Conservation (phyloP, 2,329 filamentous ascomycete species). For the Aspergillus unguis region DNA sequence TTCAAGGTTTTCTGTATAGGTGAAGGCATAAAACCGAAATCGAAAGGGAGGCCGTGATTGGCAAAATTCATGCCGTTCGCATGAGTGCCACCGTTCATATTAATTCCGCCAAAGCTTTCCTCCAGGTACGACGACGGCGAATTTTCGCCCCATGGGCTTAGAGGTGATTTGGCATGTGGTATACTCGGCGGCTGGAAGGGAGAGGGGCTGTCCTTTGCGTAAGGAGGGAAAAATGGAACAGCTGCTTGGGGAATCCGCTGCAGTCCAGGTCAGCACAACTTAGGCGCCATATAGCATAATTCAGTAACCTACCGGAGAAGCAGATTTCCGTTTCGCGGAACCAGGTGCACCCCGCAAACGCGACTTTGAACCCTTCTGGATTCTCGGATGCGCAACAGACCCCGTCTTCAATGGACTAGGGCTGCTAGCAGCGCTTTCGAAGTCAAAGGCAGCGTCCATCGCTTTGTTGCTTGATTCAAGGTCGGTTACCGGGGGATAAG, state of each 20-base stretch:
- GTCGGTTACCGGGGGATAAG: conserved; percentile 34
- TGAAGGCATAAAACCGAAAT: conserved; percentile 36
- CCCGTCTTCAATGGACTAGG: conserved; percentile 41
- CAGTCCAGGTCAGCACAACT: conserved; percentile 10
- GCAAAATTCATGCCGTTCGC: conserved; percentile 39
- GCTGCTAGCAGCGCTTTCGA: conserved; percentile 48
- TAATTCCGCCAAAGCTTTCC: conserved; percentile 46
- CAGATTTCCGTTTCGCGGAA: conserved; percentile 20
- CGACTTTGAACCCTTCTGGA: conserved; percentile 23
- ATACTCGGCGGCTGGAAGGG: conserved; percentile 33
- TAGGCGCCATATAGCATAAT: neutral
- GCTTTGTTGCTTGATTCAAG: conserved; percentile 46
- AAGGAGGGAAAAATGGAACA: conserved; percentile 34
- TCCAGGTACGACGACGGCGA: conserved; percentile 45
- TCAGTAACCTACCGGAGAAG: conserved; percentile 30
- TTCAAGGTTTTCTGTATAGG: conserved; percentile 26
- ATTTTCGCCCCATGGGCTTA: conserved; percentile 39
- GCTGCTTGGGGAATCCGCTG: conserved; percentile 23
- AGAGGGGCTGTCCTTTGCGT: conserved; percentile 34
- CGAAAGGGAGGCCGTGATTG: conserved; percentile 33
- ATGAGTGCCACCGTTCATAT: conserved; percentile 44
- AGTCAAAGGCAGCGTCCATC: conserved; percentile 50
- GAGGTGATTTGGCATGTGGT: conserved; percentile 31
- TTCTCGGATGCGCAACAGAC: conserved; percentile 22
- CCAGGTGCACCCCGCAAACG: conserved; percentile 28